phyloP scores from a whole-genome alignment of 352 stramenopile species.

The Globisporangium rhizosaccharum region DNA sequence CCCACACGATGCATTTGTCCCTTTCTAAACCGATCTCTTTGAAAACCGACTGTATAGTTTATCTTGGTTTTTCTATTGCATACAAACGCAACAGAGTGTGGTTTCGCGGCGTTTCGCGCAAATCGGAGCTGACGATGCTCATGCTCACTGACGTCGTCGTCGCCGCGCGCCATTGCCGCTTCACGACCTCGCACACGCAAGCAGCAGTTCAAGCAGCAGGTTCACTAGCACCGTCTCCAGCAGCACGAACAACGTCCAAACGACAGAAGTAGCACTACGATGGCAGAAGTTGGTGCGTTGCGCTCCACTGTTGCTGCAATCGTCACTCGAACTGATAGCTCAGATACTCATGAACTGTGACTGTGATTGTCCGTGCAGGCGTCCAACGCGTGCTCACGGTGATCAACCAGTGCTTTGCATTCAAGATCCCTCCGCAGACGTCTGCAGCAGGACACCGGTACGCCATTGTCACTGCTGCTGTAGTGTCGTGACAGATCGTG shows the following conservation, averaged over 20 bases:
- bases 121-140: too few relatives aligned
- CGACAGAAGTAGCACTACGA: neutral
- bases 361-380: slow-evolving; percentile 15
- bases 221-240: too few relatives aligned
- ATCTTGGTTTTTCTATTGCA: too few relatives aligned
- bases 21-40: too few relatives aligned
- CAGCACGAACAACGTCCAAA: too few relatives aligned
- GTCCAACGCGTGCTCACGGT: slow-evolving; percentile 52
- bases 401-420: slow-evolving; percentile 70
- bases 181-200: neutral
- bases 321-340: neutral
- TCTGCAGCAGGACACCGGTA: slow-evolving; percentile 55
- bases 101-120: too few relatives aligned
- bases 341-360: neutral
- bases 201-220: neutral
- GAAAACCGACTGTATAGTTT: too few relatives aligned
- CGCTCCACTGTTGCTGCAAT: too few relatives aligned
- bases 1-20: too few relatives aligned
- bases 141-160: too few relatives aligned
- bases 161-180: neutral
- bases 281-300: slow-evolving; percentile 5
- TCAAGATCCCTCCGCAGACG: slow-evolving; percentile 60
- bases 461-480: neutral
- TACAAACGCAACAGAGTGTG: too few relatives aligned
- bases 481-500: too few relatives aligned